Conservation (phyloP, 805 yeast species). For the Nakazawaea populi region DNA sequence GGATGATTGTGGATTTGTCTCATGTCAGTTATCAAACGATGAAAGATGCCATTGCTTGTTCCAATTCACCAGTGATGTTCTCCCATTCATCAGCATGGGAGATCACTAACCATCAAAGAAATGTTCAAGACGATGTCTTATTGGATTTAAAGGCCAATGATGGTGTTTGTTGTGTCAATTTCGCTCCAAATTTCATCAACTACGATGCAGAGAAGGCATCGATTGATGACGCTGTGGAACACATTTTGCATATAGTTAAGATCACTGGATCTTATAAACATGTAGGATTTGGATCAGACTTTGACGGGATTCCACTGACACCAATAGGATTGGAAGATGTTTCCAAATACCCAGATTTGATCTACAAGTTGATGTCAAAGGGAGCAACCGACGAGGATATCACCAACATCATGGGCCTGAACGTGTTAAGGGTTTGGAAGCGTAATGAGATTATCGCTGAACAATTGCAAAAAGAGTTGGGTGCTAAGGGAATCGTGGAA, state of each 20-base stretch:
- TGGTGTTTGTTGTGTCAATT: constrained; percentile 44
- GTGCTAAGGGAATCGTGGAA: constrained; percentile 24
- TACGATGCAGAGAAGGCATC: constrained; percentile 20
- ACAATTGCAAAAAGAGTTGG: constrained; percentile 15
- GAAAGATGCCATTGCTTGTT: constrained; percentile 33
- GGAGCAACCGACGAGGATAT: constrained; percentile 41
- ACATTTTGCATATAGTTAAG: constrained; percentile 35
- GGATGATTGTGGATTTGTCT: constrained; percentile 46
- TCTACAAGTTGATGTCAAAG: constrained; percentile 25
- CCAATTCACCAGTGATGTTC: constrained; percentile 42
- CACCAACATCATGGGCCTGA: constrained; percentile 37
- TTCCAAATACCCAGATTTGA: constrained; percentile 46
- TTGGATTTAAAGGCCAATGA: constrained; percentile 30
- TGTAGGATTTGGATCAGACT: constrained; percentile 46
- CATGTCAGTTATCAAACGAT: constrained; percentile 45
- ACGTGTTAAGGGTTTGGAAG: constrained; percentile 42
- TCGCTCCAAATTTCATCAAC: constrained; percentile 34
- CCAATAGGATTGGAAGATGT: constrained; percentile 51
- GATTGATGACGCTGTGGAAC: constrained; percentile 43
- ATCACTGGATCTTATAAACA: constrained; percentile 32
- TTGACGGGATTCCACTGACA: constrained; percentile 44
- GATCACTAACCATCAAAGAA: constrained; percentile 36
- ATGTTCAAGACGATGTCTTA: constrained; percentile 43
- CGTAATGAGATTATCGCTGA: constrained; percentile 28
- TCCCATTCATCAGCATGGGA: constrained; percentile 42